A percentile compares a stretch with the other conserved stretches of the same genome.
Conservation (phyloP, 345 rosid genomes). For the Adansonia digitata region DNA sequence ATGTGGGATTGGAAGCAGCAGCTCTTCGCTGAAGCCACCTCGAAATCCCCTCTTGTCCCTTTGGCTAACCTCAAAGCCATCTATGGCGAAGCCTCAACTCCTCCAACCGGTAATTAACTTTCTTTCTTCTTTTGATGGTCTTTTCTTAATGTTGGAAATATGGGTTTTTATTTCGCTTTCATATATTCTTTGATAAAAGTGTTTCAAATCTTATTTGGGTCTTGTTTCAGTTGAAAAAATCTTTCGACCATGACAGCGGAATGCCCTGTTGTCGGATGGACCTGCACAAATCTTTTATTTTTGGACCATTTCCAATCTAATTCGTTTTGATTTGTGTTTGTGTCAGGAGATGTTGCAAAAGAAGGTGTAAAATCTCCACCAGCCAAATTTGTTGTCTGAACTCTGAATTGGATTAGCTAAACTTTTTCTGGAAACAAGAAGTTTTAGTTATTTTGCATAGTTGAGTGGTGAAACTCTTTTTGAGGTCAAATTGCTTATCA, state of each 20-base stretch:
- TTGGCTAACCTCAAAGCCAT: constrained; percentile 60
- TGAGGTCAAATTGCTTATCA: not conserved
- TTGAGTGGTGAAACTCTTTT: not conserved
- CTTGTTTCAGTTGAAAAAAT: not conserved
- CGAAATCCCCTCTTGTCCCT: constrained; percentile 50
- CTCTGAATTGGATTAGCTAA: not conserved
- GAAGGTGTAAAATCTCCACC: constrained; percentile 24
- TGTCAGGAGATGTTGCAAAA: constrained; percentile 27
- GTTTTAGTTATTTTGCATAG: not conserved
- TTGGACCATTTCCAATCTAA: not conserved
- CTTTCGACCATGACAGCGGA: not conserved
- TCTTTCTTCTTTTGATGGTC: not conserved
- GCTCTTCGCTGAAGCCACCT: constrained; percentile 61
- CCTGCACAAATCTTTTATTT: not conserved
- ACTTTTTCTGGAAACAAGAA: not conserved
- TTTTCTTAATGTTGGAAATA: not conserved
- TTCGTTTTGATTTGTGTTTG: not conserved
- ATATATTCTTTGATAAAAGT: not conserved
- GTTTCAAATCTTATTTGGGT: not conserved
- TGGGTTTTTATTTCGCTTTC: not conserved
- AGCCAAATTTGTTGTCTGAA: constrained; percentile 30
- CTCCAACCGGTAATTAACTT: constrained; percentile 36
- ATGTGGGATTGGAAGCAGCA: constrained; percentile 93
- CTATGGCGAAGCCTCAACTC: constrained; percentile 57
- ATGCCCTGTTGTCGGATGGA: not conserved